Conservation (phyloP, 2,329 filamentous ascomycete species). For the Arthrocladium fulminans region DNA sequence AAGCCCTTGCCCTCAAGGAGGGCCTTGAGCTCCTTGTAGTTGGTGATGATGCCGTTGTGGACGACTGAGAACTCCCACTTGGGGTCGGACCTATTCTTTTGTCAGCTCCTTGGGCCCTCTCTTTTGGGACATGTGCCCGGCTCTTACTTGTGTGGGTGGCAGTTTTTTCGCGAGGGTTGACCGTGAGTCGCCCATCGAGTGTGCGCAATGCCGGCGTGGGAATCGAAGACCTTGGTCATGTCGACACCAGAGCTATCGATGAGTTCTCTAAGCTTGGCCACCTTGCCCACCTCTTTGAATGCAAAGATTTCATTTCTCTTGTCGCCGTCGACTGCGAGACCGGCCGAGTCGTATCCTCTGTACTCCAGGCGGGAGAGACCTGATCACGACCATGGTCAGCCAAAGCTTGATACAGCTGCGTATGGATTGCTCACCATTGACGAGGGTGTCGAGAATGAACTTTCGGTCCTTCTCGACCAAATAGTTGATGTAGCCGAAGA, state of each 20-base stretch:
- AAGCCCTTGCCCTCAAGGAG: conserved; percentile 90
- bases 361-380: conserved; percentile 94
- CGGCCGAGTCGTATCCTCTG: conserved; percentile 95
- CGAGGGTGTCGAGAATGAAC: conserved; percentile 89
- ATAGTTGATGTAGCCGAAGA: conserved; percentile 99
- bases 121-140: background rate
- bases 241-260: conserved; percentile 77
- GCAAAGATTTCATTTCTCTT: conserved; percentile 97
- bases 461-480: conserved; percentile 97
- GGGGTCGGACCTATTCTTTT: conserved; percentile 66
- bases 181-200: conserved; percentile 98
- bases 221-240: conserved; percentile 88
- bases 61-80: conserved; percentile 95
- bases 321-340: conserved; percentile 90
- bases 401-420: conserved; percentile 2
- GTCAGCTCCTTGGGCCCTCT: conserved; percentile 8
- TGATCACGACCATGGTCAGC: conserved; percentile 31
- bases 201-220: conserved; percentile 96
- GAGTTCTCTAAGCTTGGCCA: conserved; percentile 88
- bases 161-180: conserved; percentile 85
- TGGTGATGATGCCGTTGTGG: conserved; percentile 99
- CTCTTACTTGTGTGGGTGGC: conserved; percentile 89
- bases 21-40: conserved; percentile 98
- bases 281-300: conserved; percentile 99
- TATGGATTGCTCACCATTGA: conserved; percentile 65